Conservation (phyloP, 129 eudicot species). For the Helianthus tuberosus region DNA sequence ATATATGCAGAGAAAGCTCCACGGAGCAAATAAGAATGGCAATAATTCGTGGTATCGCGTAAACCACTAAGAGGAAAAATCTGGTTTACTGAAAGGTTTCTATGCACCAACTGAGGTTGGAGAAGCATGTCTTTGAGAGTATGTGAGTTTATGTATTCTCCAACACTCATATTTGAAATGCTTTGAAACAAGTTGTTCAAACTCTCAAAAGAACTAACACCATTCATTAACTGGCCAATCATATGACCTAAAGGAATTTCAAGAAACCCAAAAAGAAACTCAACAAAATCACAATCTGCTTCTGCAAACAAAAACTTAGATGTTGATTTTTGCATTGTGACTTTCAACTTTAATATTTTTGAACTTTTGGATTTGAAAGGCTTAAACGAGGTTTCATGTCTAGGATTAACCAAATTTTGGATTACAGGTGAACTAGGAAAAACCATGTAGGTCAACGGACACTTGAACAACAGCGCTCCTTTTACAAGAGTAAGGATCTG, state of each 20-base stretch:
- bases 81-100: conserved; percentile 5
- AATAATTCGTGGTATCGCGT: not conserved
- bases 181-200: conserved; percentile 33
- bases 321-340: conserved; percentile 28
- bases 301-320: conserved; percentile 30
- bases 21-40: not conserved
- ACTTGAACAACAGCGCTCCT: not conserved
- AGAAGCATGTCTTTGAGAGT: not conserved
- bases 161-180: not conserved
- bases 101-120: not conserved
- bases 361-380: not conserved
- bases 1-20: not conserved
- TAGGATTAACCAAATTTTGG: not conserved
- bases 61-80: not conserved
- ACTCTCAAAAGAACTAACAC: not conserved
- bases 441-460: not conserved
- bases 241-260: conserved; percentile 35
- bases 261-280: conserved; percentile 40
- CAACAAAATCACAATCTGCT: conserved; percentile 35
- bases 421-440: not conserved
- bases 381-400: not conserved
- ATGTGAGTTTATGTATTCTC: not conserved
- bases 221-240: conserved; percentile 24
- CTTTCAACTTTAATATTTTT: conserved; percentile 19
- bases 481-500: not conserved